These are phyloP conservation scores for Penicillium macrosclerotiorum DNA, from an alignment of 495 filamentous ascomycete species.

Conservation along the genomic window DNA sequence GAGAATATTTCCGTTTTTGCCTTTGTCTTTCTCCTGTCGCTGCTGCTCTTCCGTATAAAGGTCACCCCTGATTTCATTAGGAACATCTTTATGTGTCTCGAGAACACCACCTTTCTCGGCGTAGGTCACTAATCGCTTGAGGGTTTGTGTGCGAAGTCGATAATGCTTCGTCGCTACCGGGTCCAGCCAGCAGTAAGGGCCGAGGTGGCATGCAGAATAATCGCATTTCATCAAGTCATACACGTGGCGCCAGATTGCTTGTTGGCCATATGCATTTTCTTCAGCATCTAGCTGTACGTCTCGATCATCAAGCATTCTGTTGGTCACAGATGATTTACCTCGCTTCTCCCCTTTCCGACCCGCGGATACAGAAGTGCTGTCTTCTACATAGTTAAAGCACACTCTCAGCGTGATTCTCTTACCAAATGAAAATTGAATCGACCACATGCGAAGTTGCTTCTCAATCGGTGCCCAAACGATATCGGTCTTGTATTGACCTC, in stretches of 20 bases:
- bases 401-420: slow-evolving; percentile 9
- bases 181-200: slow-evolving; percentile 32
- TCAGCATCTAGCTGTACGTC: slow-evolving; percentile 22
- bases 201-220: slow-evolving; percentile 23
- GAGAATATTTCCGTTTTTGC: slow-evolving; percentile 9
- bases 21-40: slow-evolving; percentile 20
- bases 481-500: slow-evolving; percentile 2
- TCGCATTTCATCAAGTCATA: slow-evolving; percentile 30
- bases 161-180: slow-evolving; percentile 32
- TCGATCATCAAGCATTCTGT: slow-evolving; percentile 17
- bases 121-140: slow-evolving; percentile 24
- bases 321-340: slow-evolving; percentile 17
- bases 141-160: slow-evolving; percentile 23
- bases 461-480: slow-evolving; percentile 9
- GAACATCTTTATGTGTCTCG: slow-evolving; percentile 28
- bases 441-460: slow-evolving; percentile 10
- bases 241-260: slow-evolving; percentile 24
- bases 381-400: slow-evolving; percentile 12
- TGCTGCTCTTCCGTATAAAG: slow-evolving; percentile 34
- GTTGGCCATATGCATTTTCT: slow-evolving; percentile 21
- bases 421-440: slow-evolving; percentile 1
- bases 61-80: slow-evolving; percentile 12
- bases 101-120: slow-evolving; percentile 20
- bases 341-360: slow-evolving; percentile 16
- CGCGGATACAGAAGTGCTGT: neutral